A percentile compares a stretch with the other conserved stretches of the same genome.
phyloP scores from a whole-genome alignment of 805 yeast species.

The Metschnikowia lochheadii region DNA sequence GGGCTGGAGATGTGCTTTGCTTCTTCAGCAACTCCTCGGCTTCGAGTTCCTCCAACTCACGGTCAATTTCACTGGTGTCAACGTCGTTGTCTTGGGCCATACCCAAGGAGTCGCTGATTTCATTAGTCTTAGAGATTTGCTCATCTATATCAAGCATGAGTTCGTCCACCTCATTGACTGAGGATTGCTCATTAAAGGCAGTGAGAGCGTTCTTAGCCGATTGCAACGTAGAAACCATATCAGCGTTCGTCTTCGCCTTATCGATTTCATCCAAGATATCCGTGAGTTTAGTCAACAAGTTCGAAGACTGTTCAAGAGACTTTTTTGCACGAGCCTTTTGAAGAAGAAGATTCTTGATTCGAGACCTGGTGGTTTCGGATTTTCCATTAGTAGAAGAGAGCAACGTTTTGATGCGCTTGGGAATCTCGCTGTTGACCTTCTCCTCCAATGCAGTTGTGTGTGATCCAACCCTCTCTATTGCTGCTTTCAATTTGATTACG shows the following conservation, averaged over 20 bases:
- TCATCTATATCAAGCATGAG: constrained; percentile 28
- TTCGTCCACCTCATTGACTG: constrained; percentile 25
- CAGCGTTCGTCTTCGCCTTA: constrained; percentile 30
- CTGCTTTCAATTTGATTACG: constrained; percentile 25
- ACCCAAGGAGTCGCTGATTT: constrained; percentile 12
- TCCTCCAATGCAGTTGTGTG: constrained; percentile 19
- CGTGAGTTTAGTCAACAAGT: constrained; percentile 20
- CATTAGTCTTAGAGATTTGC: constrained; percentile 26
- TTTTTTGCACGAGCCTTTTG: constrained; percentile 14
- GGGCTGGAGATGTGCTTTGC: not conserved
- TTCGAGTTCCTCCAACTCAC: constrained; percentile 21
- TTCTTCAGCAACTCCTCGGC: not conserved
- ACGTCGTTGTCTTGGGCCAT: not conserved
- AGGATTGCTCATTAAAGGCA: constrained; percentile 25
- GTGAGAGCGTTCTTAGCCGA: constrained; percentile 25
- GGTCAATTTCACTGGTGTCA: constrained; percentile 28
- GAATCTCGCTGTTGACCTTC: constrained; percentile 18
- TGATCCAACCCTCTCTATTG: constrained; percentile 17
- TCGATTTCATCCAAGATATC: constrained; percentile 29
- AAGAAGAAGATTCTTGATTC: constrained; percentile 18
- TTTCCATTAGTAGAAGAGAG: constrained; percentile 7
- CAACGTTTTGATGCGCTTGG: constrained; percentile 14
- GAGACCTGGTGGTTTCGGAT: constrained; percentile 15
- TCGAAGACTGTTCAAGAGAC: constrained; percentile 19
- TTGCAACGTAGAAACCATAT: constrained; percentile 23